Base-by-base conservation (phyloP, 257 asterid species). In the Gentiana macrophylla region DNA sequence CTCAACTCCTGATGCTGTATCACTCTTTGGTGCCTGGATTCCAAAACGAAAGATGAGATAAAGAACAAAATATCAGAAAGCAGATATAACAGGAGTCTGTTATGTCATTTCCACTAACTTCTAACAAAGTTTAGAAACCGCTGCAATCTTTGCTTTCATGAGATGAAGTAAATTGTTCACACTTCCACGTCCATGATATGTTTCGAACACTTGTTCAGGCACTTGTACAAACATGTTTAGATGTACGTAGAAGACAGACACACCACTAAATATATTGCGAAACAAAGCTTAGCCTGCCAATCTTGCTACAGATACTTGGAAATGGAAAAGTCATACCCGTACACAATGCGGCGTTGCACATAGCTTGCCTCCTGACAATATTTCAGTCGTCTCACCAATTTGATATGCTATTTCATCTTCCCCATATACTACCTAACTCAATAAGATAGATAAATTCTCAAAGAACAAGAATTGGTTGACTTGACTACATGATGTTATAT, bases 331-430 rank as follows among this genome's bases (percentile, higher is more conserved):
- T 24, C 24, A 10, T 85, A 88, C 97, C 89, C 62, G 84, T 55
- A 89, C 97, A 36, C 95, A 89, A 70, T 89, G 97, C 33, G 97
- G 97, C 49, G 97, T 89, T 15, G 97, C 95, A 48, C 97, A 89
- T 47, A 89, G 87, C 77, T 50, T 82, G 48, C 97, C 95, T 67
- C 87, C 62, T 56, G 97, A 89, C 67, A 89, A 58, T 68, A 89
- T 80, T 82, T 89, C 94, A 12, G 97, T 89, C 43, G 92, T 89
- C 75, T 89, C 95, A 63, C 97, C 95, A 56, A 89, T 79, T 66
- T 89, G 97, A 72, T 86, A 89, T 56, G 94, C 95, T 70, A 89
- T 84, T 67, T 86, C 94, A 65, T 79, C 83, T 73, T 81, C 86
- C 67, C 95, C 97, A 70, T 74, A 89, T 66, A 75, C 82, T 70